phyloP scores from a whole-genome alignment of 345 rosid species.

The Eucalyptus fibrosa region DNA sequence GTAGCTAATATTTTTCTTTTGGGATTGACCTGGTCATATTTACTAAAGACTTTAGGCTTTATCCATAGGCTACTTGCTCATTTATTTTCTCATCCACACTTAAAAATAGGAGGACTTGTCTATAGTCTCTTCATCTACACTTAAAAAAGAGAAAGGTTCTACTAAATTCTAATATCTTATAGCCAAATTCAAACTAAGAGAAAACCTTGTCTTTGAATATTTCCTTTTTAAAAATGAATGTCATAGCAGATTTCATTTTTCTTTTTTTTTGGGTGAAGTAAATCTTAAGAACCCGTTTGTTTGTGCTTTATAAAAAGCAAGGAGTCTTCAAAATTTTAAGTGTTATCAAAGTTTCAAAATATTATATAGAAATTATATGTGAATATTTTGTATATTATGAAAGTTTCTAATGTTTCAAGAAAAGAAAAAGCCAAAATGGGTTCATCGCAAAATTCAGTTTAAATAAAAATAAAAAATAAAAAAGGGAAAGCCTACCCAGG shows the following conservation, averaged over 20 bases:
- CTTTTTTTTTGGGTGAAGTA: accelerated
- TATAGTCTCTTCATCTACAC: neutral
- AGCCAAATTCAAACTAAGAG: neutral
- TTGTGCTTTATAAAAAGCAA: neutral
- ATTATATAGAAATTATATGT: neutral
- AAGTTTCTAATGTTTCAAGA: neutral
- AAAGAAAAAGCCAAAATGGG: neutral
- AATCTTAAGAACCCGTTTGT: neutral
- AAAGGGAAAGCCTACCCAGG: too few relatives aligned
- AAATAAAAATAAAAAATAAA: neutral
- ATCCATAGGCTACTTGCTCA: neutral
- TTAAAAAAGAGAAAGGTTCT: neutral
- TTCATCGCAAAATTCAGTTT: neutral
- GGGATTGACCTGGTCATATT: accelerated
- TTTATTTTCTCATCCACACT: neutral
- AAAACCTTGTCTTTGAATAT: neutral
- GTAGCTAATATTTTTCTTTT: neutral
- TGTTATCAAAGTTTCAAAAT: neutral
- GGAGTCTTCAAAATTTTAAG: neutral
- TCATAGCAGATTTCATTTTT: accelerated
- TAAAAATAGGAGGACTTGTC: neutral
- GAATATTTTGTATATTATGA: neutral
- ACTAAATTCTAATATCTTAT: neutral
- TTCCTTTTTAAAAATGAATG: neutral
- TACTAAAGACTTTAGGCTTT: neutral